Conservation (phyloP, 176 grass and related monocot species). For the Oryza officinalis region DNA sequence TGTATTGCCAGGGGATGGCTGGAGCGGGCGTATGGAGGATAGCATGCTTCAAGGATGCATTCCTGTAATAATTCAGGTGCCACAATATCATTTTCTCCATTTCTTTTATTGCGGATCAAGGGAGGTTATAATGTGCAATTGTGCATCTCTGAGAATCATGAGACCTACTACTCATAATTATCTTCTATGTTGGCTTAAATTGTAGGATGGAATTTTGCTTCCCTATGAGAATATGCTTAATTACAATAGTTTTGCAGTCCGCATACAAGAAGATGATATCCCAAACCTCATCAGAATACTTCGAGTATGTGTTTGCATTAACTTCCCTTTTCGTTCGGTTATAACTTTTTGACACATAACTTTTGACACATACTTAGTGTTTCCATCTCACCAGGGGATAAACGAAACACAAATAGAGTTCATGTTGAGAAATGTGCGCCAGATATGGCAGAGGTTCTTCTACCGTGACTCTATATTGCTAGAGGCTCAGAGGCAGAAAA, state of each 20-base stretch:
- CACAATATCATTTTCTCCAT: constrained; percentile 10
- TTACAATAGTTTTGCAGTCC: constrained; percentile 80
- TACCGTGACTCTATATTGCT: constrained; percentile 87
- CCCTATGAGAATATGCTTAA: constrained; percentile 92
- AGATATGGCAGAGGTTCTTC: constrained; percentile 88
- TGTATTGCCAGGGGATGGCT: constrained; percentile 93
- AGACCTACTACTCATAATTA: constrained; percentile 6
- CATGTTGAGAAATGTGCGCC: constrained; percentile 86
- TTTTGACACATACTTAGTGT: constrained; percentile 14
- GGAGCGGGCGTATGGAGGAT: constrained; percentile 96
- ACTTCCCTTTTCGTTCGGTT: neutral
- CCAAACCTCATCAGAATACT: constrained; percentile 73
- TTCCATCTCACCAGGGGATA: constrained; percentile 50
- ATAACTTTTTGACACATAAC: neutral
- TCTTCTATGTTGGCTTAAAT: constrained; percentile 29
- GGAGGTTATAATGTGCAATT: constrained; percentile 23
- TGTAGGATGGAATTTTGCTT: constrained; percentile 91
- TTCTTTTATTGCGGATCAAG: constrained; percentile 15
- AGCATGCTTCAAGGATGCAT: constrained; percentile 93
- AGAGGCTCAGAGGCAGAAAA: constrained; percentile 79
- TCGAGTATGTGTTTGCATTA: constrained; percentile 39
- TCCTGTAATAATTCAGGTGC: constrained; percentile 97
- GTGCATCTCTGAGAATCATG: constrained; percentile 19
- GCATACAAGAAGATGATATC: constrained; percentile 87
- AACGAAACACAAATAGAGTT: constrained; percentile 81